Evolutionary conservation across 139 green algal genomes (phyloP), one percentile per base, ranked within the genome.

Genomic region (Picochlorum sp.): DNA sequence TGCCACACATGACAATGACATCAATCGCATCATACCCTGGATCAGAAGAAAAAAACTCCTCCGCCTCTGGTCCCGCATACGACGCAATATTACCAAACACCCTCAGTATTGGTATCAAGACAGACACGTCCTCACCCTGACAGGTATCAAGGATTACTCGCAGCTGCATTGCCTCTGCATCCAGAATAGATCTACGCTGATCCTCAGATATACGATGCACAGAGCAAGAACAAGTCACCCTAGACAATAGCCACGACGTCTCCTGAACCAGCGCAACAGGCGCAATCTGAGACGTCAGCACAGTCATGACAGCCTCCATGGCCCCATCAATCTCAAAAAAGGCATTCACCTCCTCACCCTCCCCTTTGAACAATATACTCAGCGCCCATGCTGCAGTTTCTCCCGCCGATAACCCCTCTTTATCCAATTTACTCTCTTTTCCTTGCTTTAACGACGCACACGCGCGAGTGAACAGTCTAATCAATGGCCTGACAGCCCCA

Each of bases 351-450:
- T 71, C 57, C 24, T 41, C 58, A 32, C 64, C 65, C 10, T 75
- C 72, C n/a, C 68, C 58, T 21, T 26, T 44, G 2, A 83, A 30
- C 34, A 82, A 20, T 47, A 71, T 82, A 32, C 26, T 58, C 4
- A 84, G 68, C 16, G 77, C 77, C 77, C 77, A 84, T 44, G 77
- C 67, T 6, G 69, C 74, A 15, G 75, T 82, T 20, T 68, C 65
- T 14, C 49, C 65, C 4, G 77, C 74, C 1, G 58, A 56, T 13
- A 82, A 24, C 3, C 30, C 10, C 62, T 59, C 18, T 50, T 45
- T 15, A 64, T 56, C 30, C 44, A 26, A 15, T 26, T 11, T 11
- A 64, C 2, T 30, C 16, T 32, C 41, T 46, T 16, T 21, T 24
- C 16, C 30, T 14, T 62, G 16, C 15, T 62, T 28, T 15, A 62